Conservation (phyloP, 2,329 filamentous ascomycete species). For the Microdochium trichocladiopsis region DNA sequence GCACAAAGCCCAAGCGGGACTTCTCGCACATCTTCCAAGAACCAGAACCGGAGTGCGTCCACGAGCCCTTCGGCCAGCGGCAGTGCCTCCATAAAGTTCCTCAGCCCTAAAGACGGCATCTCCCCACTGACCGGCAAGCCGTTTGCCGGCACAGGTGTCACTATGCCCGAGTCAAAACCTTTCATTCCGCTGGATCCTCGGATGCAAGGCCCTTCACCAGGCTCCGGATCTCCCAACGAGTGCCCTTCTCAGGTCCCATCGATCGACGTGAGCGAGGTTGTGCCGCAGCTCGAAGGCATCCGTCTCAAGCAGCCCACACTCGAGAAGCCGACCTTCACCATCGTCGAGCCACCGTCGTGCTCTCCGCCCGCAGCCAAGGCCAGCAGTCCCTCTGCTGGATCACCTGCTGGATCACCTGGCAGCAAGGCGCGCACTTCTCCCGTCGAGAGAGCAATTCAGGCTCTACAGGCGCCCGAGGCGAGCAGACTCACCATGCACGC, state of each 20-base stretch:
- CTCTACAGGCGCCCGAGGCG: constrained; percentile 38
- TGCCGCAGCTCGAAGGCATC: constrained; percentile 54
- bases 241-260: constrained; percentile 31
- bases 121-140: constrained; percentile 12
- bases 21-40: not conserved
- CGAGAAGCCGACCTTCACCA: constrained; percentile 43
- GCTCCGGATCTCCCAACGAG: constrained; percentile 5
- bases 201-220: constrained; percentile 31
- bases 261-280: constrained; percentile 51
- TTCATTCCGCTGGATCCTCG: constrained; percentile 35
- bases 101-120: constrained; percentile 9
- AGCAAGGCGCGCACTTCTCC: constrained; percentile 13
- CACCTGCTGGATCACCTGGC: constrained; percentile 8
- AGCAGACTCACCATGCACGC: constrained; percentile 53
- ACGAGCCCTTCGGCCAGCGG: constrained; percentile 8
- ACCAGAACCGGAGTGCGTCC: constrained; percentile 8
- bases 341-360: constrained; percentile 15
- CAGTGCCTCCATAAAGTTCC: constrained; percentile 8
- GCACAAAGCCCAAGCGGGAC: not conserved
- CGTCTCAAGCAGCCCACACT: constrained; percentile 47
- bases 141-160: constrained; percentile 13
- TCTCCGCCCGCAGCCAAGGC: constrained; percentile 5
- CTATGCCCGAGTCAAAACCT: constrained; percentile 26
- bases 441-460: constrained; percentile 35
- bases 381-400: constrained; percentile 3